Conservation (phyloP, 495 filamentous ascomycete species). For the Trichodelitschia bisporula region DNA sequence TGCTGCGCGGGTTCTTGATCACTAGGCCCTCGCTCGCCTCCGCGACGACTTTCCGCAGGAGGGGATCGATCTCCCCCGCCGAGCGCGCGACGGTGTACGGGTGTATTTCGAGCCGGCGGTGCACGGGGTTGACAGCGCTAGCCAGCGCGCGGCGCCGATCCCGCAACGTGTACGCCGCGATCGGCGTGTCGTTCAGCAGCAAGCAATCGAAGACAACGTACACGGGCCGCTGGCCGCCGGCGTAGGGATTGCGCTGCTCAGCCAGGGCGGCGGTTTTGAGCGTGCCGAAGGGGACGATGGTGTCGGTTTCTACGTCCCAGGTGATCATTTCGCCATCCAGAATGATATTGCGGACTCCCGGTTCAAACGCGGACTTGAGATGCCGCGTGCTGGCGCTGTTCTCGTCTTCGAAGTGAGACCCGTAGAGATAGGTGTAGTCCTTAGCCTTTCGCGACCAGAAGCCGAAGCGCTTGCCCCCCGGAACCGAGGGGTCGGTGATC, state of each 20-base stretch:
- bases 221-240: slow-evolving; percentile 51
- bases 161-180: slow-evolving; percentile 61
- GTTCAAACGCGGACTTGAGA: slow-evolving; percentile 50
- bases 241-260: slow-evolving; percentile 53
- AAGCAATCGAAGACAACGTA: slow-evolving; percentile 79
- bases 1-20: slow-evolving; percentile 74
- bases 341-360: slow-evolving; percentile 62
- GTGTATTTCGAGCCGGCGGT: slow-evolving; percentile 65
- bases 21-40: slow-evolving; percentile 81
- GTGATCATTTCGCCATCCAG: slow-evolving; percentile 97
- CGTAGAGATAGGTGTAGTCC: slow-evolving; percentile 91
- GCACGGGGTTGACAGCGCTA: slow-evolving; percentile 34
- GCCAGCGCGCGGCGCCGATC: slow-evolving; percentile 60
- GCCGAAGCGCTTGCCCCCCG: slow-evolving; percentile 48
- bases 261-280: slow-evolving; percentile 77
- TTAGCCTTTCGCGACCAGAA: slow-evolving; percentile 97
- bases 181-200: slow-evolving; percentile 52
- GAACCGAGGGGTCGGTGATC: slow-evolving; percentile 36
- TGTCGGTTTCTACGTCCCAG: slow-evolving; percentile 77
- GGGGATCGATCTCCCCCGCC: slow-evolving; percentile 46
- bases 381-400: slow-evolving; percentile 60
- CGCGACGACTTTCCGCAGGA: slow-evolving; percentile 59
- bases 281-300: slow-evolving; percentile 72
- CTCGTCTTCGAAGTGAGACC: slow-evolving; percentile 47
- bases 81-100: slow-evolving; percentile 39